Base-by-base conservation (phyloP, 768 basidiomycete genomes). In the Mycena kentingensis region DNA sequence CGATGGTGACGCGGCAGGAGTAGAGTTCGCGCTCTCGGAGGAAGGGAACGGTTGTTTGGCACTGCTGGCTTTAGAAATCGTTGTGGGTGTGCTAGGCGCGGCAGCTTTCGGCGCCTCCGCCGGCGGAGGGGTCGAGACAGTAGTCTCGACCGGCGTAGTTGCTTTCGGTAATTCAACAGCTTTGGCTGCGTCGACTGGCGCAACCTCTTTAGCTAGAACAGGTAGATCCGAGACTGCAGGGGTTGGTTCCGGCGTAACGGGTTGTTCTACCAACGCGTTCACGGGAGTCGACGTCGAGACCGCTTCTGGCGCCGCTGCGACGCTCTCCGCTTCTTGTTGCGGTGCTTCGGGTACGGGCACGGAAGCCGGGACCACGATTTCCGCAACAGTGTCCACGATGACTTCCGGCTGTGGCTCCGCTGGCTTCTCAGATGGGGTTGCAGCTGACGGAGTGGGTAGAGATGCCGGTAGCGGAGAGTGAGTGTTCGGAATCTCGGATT, bases 1-100 rank as follows among this genome's bases (percentile, higher is more conserved):
- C 8, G 76, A 73, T 24, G 75, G 60, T 2, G 68, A 57, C 6
- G 65, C 63, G 24, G 69, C 62, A 13, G 50, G 45, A 10, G 60
- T 48, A n/a, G 56, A 49, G 15, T 46, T 49, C 7, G 63, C 60
- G 18, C 65, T 49, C 5, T 42, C 54, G 12, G 57, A 52, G 8
- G 68, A 63, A 11, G 70, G 70, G 60, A 65, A 70, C 25, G 47
- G 44, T 34, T 67, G 64, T 32, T 55, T 51, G 52, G 15, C 21
- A 26, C 51, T 58, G 27, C 62, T 61, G 29, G 51, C 36, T n/a
- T n/a, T n/a, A n/a, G 31, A 32, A 45, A 58, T 60, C 3, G 59
- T 66, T 32, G 54, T 44, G 21, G 64, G 65, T 18, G 63, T 49
- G 32, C 51, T 57, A 2, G 64, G 45, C 29, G 62, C 44, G 24